Base-by-base conservation (phyloP, 768 basidiomycete genomes). In the Leccinellum albellum region DNA sequence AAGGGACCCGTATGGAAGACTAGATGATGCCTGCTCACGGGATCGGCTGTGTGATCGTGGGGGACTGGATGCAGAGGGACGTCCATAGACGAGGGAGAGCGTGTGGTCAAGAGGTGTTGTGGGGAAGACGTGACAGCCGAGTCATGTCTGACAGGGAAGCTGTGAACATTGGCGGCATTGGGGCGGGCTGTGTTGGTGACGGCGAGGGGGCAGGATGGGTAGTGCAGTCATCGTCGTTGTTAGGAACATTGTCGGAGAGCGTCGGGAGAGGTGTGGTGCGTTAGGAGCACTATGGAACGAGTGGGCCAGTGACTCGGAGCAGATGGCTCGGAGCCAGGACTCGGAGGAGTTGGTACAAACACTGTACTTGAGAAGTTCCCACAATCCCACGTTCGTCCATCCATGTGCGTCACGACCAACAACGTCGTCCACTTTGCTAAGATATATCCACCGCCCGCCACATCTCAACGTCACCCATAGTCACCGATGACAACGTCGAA, bases 401-500 rank as follows among this genome's bases (percentile, higher is more conserved):
- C 28, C 7, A 1, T 28, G 28, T 28, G 28, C 28, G 79, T 88
- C 57, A 78, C 79, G 1, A 69, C 76, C 32, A 69, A 81, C 6
- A 89, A 92, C 67, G 65, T 91, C 50, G 79, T 78, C 7, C 82
- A 89, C 67, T 88, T 92, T 69, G 66, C 83, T n/a, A 76, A 76
- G 53, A 76, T 91, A 53, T 81, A 92, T 7, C 77, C 87, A 0
- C 72, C 79, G 1, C 75, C 81, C 4, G 80, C 87, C 31, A 82
- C 53, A 74, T 92, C 15, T 86, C 90, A 20, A 87, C 88, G 8
- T 77, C 89, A 2, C 66, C 61, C 82, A 98, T 28, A 78, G 79
- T 3, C 78, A 75, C 2, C 96, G n/a, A n/a, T n/a, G n/a, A 82
- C 79, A 98, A 99, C 72, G 76, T 81, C 61, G 96, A 99, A 71